phyloP scores from a whole-genome alignment of 371 early-diverging fungal genomes.

The Choanephora cucurbitarum region DNA sequence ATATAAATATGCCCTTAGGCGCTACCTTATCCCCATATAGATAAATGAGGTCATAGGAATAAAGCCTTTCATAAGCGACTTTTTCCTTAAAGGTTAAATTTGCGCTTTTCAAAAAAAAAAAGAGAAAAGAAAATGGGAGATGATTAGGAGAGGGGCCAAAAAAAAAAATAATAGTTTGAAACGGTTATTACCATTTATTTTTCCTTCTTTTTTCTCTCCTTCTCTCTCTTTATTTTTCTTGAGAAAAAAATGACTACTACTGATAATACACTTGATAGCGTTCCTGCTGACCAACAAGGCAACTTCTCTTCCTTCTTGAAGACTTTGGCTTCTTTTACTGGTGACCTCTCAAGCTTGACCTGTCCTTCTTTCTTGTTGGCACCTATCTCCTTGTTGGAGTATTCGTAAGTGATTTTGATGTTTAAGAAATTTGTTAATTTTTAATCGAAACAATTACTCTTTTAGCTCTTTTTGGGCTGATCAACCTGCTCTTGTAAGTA shows the following conservation, averaged over 20 bases:
- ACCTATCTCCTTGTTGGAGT: conserved; percentile 77
- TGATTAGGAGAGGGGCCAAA: no score
- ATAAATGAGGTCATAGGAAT: no score
- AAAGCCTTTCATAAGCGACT: no score
- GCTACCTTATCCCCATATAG: no score
- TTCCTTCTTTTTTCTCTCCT: conserved; percentile 10
- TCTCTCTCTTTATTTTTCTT: conserved; percentile 7
- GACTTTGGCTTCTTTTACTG: conserved; percentile 76
- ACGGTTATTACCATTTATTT: no score
- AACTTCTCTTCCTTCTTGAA: conserved; percentile 74
- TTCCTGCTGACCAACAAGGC: conserved; percentile 68
- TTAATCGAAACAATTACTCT: no score
- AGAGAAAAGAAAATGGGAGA: no score
- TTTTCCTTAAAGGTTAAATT: no score
- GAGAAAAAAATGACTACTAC: conserved; percentile 31
- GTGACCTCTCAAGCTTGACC: conserved; percentile 77
- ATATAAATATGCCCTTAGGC: no score
- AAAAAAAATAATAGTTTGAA: no score
- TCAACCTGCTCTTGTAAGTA: conserved; percentile 46
- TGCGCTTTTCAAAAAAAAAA: no score
- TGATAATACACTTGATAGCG: conserved; percentile 51
- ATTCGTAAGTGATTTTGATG: conserved; percentile 58
- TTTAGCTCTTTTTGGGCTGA: conserved; percentile 50
- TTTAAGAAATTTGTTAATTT: no score
- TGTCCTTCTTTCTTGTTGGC: conserved; percentile 79